Base-by-base conservation (phyloP, 2,329 filamentous ascomycete species). In the Nothomitra cinnamomea region DNA sequence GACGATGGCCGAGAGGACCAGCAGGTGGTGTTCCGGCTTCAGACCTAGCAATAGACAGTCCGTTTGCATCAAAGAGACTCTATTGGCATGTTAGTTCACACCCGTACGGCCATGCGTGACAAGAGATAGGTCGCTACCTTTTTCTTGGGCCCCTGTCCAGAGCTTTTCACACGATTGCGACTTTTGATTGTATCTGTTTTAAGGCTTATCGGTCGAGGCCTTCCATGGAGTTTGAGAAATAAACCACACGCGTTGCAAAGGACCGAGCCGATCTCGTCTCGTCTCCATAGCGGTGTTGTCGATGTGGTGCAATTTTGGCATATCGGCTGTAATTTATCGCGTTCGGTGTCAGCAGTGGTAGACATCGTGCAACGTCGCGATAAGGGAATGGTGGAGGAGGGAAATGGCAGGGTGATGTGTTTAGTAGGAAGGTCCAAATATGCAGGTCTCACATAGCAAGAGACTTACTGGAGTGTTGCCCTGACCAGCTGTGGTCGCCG, bases 151-250 rank as follows among this genome's bases (percentile, higher is more conserved):
- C 85, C 78, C 62, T 89, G 77, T 2, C 73, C 86, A 7, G 85
- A 79, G 53, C 88, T 92, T 75, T 96, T 96, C 61, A 96, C 90
- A 59, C 92, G 82, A 70, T 98, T 98, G 63, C 92, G 87, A 73
- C 89, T 95, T 75, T 98, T 98, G 73, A 98, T 98, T 60, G 96
- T 90, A 73, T 98, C 92, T 50, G 92, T 96, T 76, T 98, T 98
- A 62, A 98, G 78, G 61, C 87, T 94, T 67, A 95, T 95, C 60
- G 92, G 92, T 54, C 92, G 83, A 56, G 92, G 81, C 24, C 89
- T 85, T 58, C 89, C 89, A 67, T 98, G 92, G 60, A 98, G 77
- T 76, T 98, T 98, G 63, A 96, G 78, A 69, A 96, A 98, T 55
- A 98, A 78, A 56, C 92, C 92, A 70, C 92, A 98, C 63, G 92